Evolutionary conservation across 192 early-diverging fungal genomes (phyloP).

Genomic region (Thamnidium elegans): DNA sequence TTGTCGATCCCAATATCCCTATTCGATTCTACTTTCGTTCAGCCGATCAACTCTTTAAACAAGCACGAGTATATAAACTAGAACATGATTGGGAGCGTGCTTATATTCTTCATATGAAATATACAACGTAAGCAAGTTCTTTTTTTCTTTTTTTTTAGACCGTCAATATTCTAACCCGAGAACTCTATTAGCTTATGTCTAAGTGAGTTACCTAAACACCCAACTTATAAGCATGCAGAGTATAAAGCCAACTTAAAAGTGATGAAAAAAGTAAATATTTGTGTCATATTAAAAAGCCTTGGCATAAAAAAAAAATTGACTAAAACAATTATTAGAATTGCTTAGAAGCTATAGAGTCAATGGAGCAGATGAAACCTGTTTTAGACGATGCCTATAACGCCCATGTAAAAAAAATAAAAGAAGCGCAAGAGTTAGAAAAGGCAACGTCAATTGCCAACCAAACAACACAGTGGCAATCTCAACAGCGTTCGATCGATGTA

Average conservation of each 20-base stretch:
- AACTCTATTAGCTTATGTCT: slow-evolving; percentile 56
- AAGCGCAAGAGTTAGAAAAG: background rate
- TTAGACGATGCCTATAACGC: slow-evolving; percentile 32
- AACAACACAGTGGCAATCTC: slow-evolving; percentile 7
- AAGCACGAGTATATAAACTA: slow-evolving; percentile 55
- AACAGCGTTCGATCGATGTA: slow-evolving; percentile 5
- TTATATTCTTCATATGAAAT: slow-evolving; percentile 70
- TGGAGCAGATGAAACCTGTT: slow-evolving; percentile 56
- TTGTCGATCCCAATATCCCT: slow-evolving; percentile 33
- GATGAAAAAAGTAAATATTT: slow-evolving; percentile 32
- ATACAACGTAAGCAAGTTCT: slow-evolving; percentile 44
- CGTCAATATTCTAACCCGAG: background rate
- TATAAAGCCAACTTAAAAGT: slow-evolving; percentile 31
- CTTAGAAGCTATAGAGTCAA: slow-evolving; percentile 48
- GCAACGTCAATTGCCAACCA: slow-evolving; percentile 2
- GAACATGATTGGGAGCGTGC: slow-evolving; percentile 67
- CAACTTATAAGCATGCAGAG: slow-evolving; percentile 47
- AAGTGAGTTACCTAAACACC: slow-evolving; percentile 55
- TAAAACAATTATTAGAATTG: slow-evolving; percentile 41
- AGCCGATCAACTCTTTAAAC: slow-evolving; percentile 42
- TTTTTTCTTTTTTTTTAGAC: background rate
- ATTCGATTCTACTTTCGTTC: slow-evolving; percentile 49
- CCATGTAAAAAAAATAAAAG: background rate
- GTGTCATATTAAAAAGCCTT: background rate
- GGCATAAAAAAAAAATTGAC: slow-evolving; percentile 14